These are phyloP conservation scores for Aphanomyces stellatus DNA, from an alignment of 352 stramenopile genomes.

Conservation along the genomic window DNA sequence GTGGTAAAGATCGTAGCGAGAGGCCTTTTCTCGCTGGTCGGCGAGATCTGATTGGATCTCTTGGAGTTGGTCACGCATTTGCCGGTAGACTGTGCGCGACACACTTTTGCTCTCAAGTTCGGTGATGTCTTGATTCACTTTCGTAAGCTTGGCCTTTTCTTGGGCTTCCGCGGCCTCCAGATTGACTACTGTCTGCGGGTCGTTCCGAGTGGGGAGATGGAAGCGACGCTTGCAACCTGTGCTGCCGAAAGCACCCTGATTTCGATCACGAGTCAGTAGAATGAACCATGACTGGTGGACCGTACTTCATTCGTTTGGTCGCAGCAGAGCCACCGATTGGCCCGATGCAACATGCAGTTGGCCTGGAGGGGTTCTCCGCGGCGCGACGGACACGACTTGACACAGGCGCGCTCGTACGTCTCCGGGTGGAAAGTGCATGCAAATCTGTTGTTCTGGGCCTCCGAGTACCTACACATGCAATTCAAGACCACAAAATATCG, in stretches of 20 bases:
- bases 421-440: constrained; percentile 56
- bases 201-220: constrained; percentile 44
- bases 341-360: constrained; percentile 63
- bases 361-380: constrained; percentile 20
- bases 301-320: constrained; percentile 61
- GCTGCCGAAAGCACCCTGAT: constrained; percentile 32
- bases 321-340: constrained; percentile 63
- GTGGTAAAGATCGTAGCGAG: constrained; percentile 30
- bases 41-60: constrained; percentile 46
- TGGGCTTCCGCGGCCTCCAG: constrained; percentile 34
- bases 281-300: neutral
- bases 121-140: constrained; percentile 52
- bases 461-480: constrained; percentile 31
- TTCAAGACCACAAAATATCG: neutral
- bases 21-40: constrained; percentile 33
- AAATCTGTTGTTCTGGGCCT: constrained; percentile 60
- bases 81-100: constrained; percentile 39
- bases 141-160: constrained; percentile 35
- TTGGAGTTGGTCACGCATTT: constrained; percentile 35
- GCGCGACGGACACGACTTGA: constrained; percentile 43
- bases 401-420: constrained; percentile 53
- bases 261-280: neutral
- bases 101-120: constrained; percentile 49
- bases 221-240: constrained; percentile 48
- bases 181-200: constrained; percentile 32